Base-by-base conservation (phyloP, 2,329 filamentous ascomycete species). In the Pseudogymnoascus sp. region DNA sequence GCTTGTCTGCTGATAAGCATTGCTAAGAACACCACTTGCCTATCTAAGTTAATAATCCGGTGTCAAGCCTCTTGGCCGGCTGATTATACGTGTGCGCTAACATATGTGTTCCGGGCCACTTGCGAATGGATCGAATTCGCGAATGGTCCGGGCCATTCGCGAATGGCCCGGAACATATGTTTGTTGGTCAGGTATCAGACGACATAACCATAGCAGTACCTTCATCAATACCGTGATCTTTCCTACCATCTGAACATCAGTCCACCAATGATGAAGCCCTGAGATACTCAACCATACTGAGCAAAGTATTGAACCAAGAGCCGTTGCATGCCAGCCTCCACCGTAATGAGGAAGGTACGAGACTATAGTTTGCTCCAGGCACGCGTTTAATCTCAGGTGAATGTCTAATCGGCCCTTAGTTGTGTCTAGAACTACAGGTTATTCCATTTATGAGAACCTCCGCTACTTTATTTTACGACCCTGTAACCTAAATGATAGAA, bases 1-100 rank as follows among this genome's bases (percentile, higher is more conserved):
- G 45, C 45, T 51, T 51, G 45, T 51, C 45, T 51, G 23, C 14
- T 45, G 45, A 51, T 51, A 51, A 51, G 45, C 45, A 51, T 51
- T 51, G 14, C 23, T 28, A 21, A 48, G 45, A 28, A 51, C 23
- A 28, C 45, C 23, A 51, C 23, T 51, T 51, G 45, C 45, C 45
- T 51, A 51, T 51, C 23, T 28, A 14, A 28, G 45, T 51, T 28
- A 51, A 51, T 28, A n/a, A 28, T 16, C 23, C 23, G 23, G 23
- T 51, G 23, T 28, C 23, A n/a, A 16, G 45, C 23, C 14, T 51
- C 14, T 28, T 14, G 23, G 11, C 45, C 7, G 16, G 45, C 23
- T 16, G 6, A 11, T 51, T 51, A 51, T n/a, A 51, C 45, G 7
- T 51, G 23, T 51, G 45, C 13, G 14, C 45, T n/a, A 51, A 28